Evolutionary conservation across 2,329 filamentous ascomycete species (phyloP).

Genomic region (Arthrobotrys iridis): DNA sequence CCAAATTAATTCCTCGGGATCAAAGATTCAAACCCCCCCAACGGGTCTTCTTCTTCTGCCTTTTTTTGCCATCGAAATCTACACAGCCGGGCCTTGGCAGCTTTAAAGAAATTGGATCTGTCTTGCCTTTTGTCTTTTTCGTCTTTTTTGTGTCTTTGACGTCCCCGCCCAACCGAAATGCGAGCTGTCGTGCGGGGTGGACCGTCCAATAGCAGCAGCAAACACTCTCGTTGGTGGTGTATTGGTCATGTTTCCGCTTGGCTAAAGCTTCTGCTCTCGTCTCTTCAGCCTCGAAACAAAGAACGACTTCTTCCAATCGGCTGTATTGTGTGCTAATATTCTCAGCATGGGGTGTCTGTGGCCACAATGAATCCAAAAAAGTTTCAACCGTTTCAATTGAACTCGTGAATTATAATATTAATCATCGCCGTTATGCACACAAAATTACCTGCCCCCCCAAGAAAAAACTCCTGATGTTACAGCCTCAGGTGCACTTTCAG

Average conservation of each 20-base stretch:
- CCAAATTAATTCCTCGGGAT: constrained; percentile 19
- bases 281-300: too few relatives aligned
- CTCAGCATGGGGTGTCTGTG: too few relatives aligned
- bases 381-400: too few relatives aligned
- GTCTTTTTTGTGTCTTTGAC: too few relatives aligned
- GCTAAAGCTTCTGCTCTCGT: constrained; percentile 15
- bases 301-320: constrained; percentile 10
- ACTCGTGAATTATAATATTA: too few relatives aligned
- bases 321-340: not conserved
- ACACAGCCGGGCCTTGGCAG: constrained; percentile 5
- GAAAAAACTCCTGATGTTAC: too few relatives aligned
- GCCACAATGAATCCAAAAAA: too few relatives aligned
- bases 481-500: not conserved
- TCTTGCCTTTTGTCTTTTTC: not conserved
- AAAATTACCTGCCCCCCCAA: not conserved
- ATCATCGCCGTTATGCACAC: not conserved
- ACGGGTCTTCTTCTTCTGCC: not conserved
- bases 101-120: constrained; percentile 31
- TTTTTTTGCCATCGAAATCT: constrained; percentile 1
- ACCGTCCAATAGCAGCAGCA: not conserved
- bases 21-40: constrained; percentile 11
- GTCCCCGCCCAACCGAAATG: not conserved
- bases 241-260: constrained; percentile 10
- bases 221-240: too few relatives aligned
- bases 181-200: not conserved